Evolutionary conservation across 2,329 filamentous ascomycete genomes (phyloP), one percentile per base, ranked within the genome.

Genomic region (Fusarium falciforme): DNA sequence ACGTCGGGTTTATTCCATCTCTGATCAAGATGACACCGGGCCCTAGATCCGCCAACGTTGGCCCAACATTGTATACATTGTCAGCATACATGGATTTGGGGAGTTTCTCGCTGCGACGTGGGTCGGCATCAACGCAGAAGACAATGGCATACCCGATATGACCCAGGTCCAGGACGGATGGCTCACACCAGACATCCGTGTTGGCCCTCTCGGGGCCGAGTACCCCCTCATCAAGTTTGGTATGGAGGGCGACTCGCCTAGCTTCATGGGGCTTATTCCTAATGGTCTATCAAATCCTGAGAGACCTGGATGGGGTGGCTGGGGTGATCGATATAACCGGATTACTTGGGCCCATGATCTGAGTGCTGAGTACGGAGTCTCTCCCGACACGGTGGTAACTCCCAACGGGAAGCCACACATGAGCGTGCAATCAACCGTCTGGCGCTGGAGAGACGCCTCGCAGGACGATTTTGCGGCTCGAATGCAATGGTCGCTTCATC

Each of bases 321-420:
- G 69, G 68, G 69, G 63, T 1, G 68, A 68, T 16, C 63, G 68
- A 3, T 64, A 67, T 10, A 20, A 16, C 1, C 69, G 68, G 1
- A 42, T 71, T 2, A 71, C 68, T 0, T 64, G 63, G 16, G 35
- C 38, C 5, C 17, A 36, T 1, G 58, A 68, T 1, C 63, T 71
- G 5, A 68, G 67, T 8, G 22, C 44, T 14, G 52, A 71, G 8
- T 71, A 71, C 11, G 63, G 55, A 0, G 63, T 64, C 9, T 71
- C 68, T 0, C 49, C 36, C 0, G 68, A 71, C 35, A 55, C 49
- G 9, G 12, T 71, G 12, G 38, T 55, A 10, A 7, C 8, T 5
- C n/a, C 11, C 38, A 12, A 2, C 27, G 67, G 62, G 0, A 33
- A 54, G 2, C 55, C 3, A 10, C 71, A 54, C 33, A 49, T 49